Evolutionary conservation across 306 rosid species (phyloP).

Genomic region (Corylus avellana): DNA sequence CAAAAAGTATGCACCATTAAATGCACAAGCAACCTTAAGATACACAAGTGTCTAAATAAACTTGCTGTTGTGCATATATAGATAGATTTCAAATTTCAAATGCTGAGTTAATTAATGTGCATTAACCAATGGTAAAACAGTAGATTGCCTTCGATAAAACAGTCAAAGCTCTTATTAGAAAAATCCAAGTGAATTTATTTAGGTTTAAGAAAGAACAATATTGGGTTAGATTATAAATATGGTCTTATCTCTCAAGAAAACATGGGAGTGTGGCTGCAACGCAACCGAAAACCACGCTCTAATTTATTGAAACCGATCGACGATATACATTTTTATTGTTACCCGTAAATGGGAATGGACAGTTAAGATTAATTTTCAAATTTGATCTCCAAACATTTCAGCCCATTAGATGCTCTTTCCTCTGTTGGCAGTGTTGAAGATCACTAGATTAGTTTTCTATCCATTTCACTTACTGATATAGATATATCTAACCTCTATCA

Average conservation of each 20-base stretch:
- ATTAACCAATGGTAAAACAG: background rate
- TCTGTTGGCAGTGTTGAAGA: background rate
- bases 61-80: background rate
- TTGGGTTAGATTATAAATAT: background rate
- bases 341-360: background rate
- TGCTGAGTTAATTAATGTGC: background rate
- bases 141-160: background rate
- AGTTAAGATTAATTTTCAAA: background rate
- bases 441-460: background rate
- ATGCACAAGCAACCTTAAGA: background rate
- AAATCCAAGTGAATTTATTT: slow-evolving; percentile 1
- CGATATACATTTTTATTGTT: background rate
- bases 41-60: background rate
- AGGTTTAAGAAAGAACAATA: background rate
- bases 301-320: background rate
- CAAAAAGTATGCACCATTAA: background rate
- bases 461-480: background rate
- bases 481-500: background rate
- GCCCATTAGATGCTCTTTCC: background rate
- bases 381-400: background rate
- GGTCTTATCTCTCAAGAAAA: background rate
- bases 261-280: background rate
- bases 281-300: background rate
- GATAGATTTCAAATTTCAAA: background rate
- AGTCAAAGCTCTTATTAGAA: slow-evolving; percentile 4